These are phyloP conservation scores for Epithemia pelagica DNA, from an alignment of 108 stramenopile species.

Conservation along the genomic window DNA sequence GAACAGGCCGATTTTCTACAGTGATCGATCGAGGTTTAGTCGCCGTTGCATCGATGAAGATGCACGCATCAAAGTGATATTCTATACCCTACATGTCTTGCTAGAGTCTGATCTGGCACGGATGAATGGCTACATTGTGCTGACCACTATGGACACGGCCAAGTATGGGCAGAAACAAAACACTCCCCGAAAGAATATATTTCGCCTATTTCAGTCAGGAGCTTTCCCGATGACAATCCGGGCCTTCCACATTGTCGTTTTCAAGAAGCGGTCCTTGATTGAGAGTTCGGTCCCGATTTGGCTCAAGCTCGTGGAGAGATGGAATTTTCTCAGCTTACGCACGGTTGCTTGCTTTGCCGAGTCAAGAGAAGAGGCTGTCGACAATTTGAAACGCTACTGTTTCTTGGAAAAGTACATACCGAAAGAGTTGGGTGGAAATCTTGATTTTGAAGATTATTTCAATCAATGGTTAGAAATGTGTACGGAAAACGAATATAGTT, in stretches of 20 bases:
- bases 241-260: constrained; percentile 1
- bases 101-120: neutral
- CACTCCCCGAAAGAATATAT: neutral
- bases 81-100: neutral
- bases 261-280: neutral
- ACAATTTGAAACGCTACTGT: neutral
- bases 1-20: neutral
- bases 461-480: neutral
- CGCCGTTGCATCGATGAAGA: neutral
- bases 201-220: neutral
- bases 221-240: neutral
- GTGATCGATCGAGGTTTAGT: neutral
- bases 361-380: neutral
- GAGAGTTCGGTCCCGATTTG: neutral
- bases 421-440: neutral
- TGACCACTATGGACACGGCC: neutral
- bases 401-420: neutral
- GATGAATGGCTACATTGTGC: neutral
- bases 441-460: neutral
- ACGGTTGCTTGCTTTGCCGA: neutral
- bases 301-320: neutral
- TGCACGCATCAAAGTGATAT: neutral
- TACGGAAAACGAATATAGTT: neutral
- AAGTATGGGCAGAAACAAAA: neutral
- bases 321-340: neutral